Conservation (phyloP, 2,329 filamentous ascomycete species). For the Colletotrichum horii region DNA sequence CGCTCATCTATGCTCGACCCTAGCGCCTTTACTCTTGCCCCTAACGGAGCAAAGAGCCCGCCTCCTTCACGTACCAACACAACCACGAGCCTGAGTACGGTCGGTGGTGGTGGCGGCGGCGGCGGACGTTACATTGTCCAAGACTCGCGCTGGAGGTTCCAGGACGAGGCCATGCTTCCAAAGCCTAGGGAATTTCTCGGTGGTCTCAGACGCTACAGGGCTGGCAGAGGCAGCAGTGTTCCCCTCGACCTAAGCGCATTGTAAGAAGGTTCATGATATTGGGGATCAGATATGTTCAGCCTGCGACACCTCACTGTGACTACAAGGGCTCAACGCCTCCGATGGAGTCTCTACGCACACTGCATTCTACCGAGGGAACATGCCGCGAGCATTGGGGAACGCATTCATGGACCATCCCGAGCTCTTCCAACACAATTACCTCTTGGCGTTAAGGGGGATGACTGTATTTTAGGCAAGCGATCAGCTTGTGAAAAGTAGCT, state of each 20-base stretch:
- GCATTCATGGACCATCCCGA: not conserved
- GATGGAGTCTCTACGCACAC: not conserved
- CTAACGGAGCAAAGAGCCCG: constrained; percentile 63
- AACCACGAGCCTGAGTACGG: constrained; percentile 17
- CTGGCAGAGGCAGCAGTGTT: constrained; percentile 91
- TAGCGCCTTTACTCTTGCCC: constrained; percentile 74
- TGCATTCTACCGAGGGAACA: not conserved
- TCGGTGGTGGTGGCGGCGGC: constrained; percentile 24
- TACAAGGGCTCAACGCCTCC: not conserved
- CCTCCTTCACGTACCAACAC: constrained; percentile 46
- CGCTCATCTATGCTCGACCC: constrained; percentile 73
- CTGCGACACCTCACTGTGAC: not conserved
- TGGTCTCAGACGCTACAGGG: constrained; percentile 80
- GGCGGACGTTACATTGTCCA: constrained; percentile 64
- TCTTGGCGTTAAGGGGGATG: not conserved
- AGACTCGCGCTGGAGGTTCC: constrained; percentile 86
- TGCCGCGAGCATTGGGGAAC: not conserved
- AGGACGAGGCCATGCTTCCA: constrained; percentile 80
- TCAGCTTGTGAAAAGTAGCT: not conserved
- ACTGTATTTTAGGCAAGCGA: not conserved
- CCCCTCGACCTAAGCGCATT: constrained; percentile 80
- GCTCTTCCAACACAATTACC: not conserved
- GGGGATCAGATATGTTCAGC: not conserved
- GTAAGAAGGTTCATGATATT: constrained; percentile 3
- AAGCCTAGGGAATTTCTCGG: constrained; percentile 83